Conservation (phyloP, 306 rosid genomes). For the Inga oerstediana region DNA sequence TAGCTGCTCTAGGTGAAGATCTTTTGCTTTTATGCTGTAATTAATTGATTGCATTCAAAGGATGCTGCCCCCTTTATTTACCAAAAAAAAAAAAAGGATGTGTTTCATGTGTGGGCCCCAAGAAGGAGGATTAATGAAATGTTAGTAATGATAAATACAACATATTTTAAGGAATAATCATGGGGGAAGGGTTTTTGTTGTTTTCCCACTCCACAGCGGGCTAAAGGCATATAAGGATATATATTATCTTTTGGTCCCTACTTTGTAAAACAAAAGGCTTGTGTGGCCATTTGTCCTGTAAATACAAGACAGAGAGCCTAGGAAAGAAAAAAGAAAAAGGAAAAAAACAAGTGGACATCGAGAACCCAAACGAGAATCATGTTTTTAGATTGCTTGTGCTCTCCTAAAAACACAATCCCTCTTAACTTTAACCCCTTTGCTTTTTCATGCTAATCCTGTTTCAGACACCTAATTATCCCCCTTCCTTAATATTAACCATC, state of each 20-base stretch:
- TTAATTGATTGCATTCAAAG: background rate
- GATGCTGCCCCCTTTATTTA: no score
- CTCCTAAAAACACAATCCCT: slow-evolving; percentile 39
- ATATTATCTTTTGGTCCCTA: slow-evolving; percentile 48
- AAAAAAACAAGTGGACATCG: background rate
- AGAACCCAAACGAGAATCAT: slow-evolving; percentile 30
- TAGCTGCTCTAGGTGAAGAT: background rate
- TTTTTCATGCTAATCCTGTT: slow-evolving; percentile 8
- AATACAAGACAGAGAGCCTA: slow-evolving; percentile 50
- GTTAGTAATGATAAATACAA: slow-evolving; percentile 21
- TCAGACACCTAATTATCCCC: background rate
- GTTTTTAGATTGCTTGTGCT: slow-evolving; percentile 13
- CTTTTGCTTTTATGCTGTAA: background rate
- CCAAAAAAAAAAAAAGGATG: no score
- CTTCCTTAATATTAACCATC: background rate
- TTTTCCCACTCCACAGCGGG: slow-evolving; percentile 21
- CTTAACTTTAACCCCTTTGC: slow-evolving; percentile 19
- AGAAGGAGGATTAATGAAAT: background rate
- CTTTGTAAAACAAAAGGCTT: slow-evolving; percentile 57
- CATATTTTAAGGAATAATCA: slow-evolving; percentile 1
- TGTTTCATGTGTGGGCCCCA: slow-evolving; percentile 24
- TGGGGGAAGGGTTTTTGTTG: slow-evolving; percentile 2
- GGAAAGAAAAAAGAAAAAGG: background rate
- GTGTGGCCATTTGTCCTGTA: slow-evolving; percentile 56
- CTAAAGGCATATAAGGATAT: slow-evolving; percentile 13